phyloP scores from a whole-genome alignment of 2,329 filamentous ascomycete genomes.

The Trichoderma atrobrunneum region DNA sequence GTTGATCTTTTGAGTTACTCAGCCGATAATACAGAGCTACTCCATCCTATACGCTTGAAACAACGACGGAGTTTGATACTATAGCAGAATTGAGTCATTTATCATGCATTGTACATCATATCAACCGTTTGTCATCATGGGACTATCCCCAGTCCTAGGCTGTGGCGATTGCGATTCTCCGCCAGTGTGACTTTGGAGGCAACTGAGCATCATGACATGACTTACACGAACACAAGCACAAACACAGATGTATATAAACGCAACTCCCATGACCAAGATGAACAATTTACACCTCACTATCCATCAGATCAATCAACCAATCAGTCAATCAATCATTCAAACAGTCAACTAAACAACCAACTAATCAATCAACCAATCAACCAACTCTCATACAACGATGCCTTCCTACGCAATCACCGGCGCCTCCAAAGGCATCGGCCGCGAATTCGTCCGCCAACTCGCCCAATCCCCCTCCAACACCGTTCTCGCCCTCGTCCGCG shows the following conservation, averaged over 20 bases:
- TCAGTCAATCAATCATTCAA: not conserved
- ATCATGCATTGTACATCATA: not conserved
- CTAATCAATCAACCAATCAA: not conserved
- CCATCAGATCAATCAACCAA: not conserved
- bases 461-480: slow-evolving; percentile 32
- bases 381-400: slow-evolving; percentile 12
- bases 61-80: not conserved
- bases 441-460: slow-evolving; percentile 33
- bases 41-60: not conserved
- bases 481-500: slow-evolving; percentile 40
- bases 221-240: not conserved
- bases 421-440: slow-evolving; percentile 22
- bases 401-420: slow-evolving; percentile 22
- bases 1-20: not conserved
- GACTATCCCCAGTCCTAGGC: not conserved
- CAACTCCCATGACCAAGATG: not conserved
- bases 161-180: not conserved
- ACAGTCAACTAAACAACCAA: not conserved
- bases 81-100: not conserved
- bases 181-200: not conserved
- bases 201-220: not conserved
- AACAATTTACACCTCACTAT: not conserved
- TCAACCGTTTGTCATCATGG: not conserved
- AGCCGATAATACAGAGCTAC: not conserved
- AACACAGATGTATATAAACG: not conserved